Conservation (phyloP, 768 basidiomycete species). For the Cantharellus anzutake region DNA sequence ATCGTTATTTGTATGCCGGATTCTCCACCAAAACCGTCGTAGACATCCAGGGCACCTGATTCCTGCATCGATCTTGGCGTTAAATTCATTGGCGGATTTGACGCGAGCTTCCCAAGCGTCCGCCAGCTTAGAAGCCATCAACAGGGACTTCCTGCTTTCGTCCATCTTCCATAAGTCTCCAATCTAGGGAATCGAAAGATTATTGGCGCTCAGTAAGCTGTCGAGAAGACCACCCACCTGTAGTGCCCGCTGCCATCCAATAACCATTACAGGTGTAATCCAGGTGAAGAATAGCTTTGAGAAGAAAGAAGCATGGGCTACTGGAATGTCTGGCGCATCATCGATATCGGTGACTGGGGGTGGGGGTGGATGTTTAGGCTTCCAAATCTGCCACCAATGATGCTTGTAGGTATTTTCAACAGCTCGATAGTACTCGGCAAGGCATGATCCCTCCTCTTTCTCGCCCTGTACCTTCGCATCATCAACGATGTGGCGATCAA, state of each 20-base stretch:
- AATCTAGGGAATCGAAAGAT: slow-evolving; percentile 14
- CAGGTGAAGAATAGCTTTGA: slow-evolving; percentile 45
- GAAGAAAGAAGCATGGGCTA: neutral
- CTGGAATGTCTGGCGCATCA: neutral
- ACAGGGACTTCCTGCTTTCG: slow-evolving; percentile 4
- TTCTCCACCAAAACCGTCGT: slow-evolving; percentile 12
- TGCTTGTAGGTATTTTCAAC: neutral
- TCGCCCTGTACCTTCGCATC: no score
- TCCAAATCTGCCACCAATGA: neutral
- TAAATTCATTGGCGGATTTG: slow-evolving; percentile 16
- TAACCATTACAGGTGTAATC: slow-evolving; percentile 33
- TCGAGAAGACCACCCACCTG: slow-evolving; percentile 10
- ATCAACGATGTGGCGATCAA: no score
- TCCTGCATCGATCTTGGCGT: slow-evolving; percentile 18
- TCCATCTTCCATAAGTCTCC: slow-evolving; percentile 7
- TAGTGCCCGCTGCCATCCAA: slow-evolving; percentile 57
- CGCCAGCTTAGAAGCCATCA: slow-evolving; percentile 16
- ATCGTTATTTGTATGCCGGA: slow-evolving; percentile 4
- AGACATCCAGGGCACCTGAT: slow-evolving; percentile 11
- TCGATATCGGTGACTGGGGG: neutral
- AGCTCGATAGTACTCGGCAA: neutral
- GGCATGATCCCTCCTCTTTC: no score
- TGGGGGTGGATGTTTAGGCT: neutral
- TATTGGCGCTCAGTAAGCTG: slow-evolving; percentile 10
- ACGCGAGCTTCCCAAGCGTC: slow-evolving; percentile 13